Evolutionary conservation across 2,329 filamentous ascomycete genomes (phyloP).

Genomic region (Exophiala sideris): DNA sequence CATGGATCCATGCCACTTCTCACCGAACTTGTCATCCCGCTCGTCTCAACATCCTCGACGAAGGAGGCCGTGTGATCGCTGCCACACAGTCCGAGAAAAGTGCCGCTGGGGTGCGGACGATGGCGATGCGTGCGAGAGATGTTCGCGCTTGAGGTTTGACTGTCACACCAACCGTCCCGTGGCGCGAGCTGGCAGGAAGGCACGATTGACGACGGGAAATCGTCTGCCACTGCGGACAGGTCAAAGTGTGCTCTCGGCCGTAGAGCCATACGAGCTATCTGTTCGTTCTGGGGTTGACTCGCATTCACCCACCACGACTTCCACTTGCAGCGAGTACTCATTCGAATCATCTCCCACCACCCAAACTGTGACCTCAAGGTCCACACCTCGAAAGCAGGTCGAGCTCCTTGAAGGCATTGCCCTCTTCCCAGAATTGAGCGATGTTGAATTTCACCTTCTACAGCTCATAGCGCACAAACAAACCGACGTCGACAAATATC

Average conservation of each 20-base stretch:
- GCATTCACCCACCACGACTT: not conserved
- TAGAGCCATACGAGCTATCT: no score
- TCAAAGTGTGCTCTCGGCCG: no score
- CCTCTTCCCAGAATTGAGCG: conserved; percentile 1
- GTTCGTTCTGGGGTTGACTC: not conserved
- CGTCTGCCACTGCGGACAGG: conserved; percentile 2
- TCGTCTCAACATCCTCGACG: not conserved
- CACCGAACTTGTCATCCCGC: no score
- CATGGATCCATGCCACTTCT: no score
- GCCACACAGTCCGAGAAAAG: conserved; percentile 5
- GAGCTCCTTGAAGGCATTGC: not conserved
- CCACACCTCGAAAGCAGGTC: not conserved
- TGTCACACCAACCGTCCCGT: conserved; percentile 4
- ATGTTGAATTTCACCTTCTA: conserved; percentile 1
- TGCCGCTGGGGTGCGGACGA: conserved; percentile 1
- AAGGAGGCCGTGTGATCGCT: conserved; percentile 18
- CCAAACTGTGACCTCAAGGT: no score
- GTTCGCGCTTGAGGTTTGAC: conserved; percentile 1
- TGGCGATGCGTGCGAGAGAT: conserved; percentile 4
- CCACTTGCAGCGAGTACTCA: not conserved
- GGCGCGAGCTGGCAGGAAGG: conserved; percentile 1
- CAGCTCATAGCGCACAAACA: conserved; percentile 1
- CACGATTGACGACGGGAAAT: conserved; percentile 3
- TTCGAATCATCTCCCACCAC: not conserved
- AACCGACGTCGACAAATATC: conserved; percentile 2